These are phyloP conservation scores for Nicotiana sylvestris DNA, from an alignment of 257 asterid species.

Conservation along the genomic window DNA sequence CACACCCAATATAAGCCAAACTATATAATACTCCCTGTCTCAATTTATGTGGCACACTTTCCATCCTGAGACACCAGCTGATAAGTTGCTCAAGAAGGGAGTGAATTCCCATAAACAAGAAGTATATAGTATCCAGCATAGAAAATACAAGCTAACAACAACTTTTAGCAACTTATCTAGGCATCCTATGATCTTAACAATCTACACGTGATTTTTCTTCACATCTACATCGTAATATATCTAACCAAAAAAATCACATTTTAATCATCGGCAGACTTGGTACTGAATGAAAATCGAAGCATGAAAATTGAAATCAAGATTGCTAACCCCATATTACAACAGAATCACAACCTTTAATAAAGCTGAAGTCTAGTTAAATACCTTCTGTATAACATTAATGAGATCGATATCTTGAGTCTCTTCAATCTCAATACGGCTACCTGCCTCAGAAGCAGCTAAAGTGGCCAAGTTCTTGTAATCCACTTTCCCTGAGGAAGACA, in stretches of 20 bases:
- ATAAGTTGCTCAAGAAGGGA: slow-evolving; percentile 8
- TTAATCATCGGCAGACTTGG: neutral
- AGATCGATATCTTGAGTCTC: slow-evolving; percentile 42
- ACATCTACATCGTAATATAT: neutral
- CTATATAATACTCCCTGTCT: neutral
- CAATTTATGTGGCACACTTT: neutral
- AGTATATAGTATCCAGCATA: neutral
- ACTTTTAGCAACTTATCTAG: neutral
- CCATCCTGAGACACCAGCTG: neutral
- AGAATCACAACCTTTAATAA: neutral
- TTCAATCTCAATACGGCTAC: slow-evolving; percentile 23
- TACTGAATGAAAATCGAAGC: neutral
- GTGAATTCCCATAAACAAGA: neutral
- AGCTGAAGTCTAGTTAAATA: slow-evolving; percentile 10
- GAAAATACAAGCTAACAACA: too few species aligned
- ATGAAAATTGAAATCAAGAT: neutral
- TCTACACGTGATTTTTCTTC: neutral
- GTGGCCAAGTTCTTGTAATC: slow-evolving; percentile 58
- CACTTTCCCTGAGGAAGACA: slow-evolving; percentile 82
- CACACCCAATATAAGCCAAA: neutral
- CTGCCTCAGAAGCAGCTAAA: slow-evolving; percentile 32
- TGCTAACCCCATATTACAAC: neutral
- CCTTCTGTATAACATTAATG: slow-evolving; percentile 65
- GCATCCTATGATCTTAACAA: neutral
- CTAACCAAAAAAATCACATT: neutral